Evolutionary conservation across 371 early-diverging fungal genomes (phyloP), one percentile per base, ranked within the genome.

Genomic region (Conidiobolus incongruus): DNA sequence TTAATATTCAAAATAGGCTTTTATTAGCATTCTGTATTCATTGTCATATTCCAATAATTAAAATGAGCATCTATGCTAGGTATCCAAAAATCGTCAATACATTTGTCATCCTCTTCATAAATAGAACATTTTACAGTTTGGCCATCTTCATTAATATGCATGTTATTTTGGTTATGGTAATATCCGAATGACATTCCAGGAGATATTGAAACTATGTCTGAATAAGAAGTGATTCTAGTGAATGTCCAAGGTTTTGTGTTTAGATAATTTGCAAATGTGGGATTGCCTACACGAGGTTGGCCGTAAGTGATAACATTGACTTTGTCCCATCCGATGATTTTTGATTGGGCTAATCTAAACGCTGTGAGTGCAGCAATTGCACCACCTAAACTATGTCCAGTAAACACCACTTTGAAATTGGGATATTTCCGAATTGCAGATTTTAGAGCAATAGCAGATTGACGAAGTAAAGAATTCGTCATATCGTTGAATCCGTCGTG

Each of bases 301-400:
- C 38, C 46, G 20, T 38, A 46, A 17, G 46, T 46, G 23, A 28
- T 16, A 12, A 46, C 12, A 21, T 17, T 23, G 10, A 46, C 38
- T 1, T 24, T 10, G 3, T 16, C 10, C 29, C 34, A 34, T 17
- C n/a, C 21, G 3, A 46, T 17, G n/a, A n/a, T 13, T 11, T 20
- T 17, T 16, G 6, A 15, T 7, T 11, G 4, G 4, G 30, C 7
- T 8, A 38, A 28, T 7, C 20, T 5, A 11, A 20, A 5, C 5
- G 29, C 46, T 3, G 38, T 20, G 2, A 46, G 37, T n/a, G 29
- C 5, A 10, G 46, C 46, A 15, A 38, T 30, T 4, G 46, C 24
- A 20, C 46, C 46, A 20, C 46, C 46, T 6, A 38, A 13, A n/a
- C 21, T 30, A 32, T 46, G 37, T 5, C 46, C 38, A n/a, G 36